Evolutionary conservation across 1,284 basidiomycete genomes (phyloP).

Genomic region (Porodaedalea pini): DNA sequence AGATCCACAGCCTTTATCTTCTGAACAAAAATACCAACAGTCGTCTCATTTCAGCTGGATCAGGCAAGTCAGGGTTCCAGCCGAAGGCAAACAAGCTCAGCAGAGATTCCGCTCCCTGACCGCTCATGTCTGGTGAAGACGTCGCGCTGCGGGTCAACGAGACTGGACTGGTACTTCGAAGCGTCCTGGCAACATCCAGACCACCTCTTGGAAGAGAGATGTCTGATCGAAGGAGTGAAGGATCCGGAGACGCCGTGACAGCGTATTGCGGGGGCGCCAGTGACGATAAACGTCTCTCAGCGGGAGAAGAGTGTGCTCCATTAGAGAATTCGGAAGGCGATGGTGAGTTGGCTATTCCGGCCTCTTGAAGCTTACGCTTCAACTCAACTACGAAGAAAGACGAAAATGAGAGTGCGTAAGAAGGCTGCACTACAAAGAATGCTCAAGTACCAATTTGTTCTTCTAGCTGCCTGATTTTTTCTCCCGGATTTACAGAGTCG

Average conservation of each 20-base stretch:
- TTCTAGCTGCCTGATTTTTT: constrained; percentile 73
- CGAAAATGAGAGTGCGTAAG: not conserved
- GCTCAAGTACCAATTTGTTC: constrained; percentile 61
- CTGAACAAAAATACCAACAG: constrained; percentile 50
- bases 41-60: constrained; percentile 64
- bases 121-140: constrained; percentile 12
- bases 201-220: constrained; percentile 19
- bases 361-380: constrained; percentile 60
- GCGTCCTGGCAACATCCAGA: constrained; percentile 10
- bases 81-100: constrained; percentile 67
- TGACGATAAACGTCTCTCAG: constrained; percentile 9
- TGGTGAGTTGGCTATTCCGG: constrained; percentile 15
- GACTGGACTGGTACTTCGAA: constrained; percentile 39
- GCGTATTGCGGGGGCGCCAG: constrained; percentile 18
- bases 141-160: constrained; percentile 43
- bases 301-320: constrained; percentile 4
- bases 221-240: constrained; percentile 15
- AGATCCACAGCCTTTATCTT: not conserved
- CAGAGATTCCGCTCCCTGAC: constrained; percentile 46
- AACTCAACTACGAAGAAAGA: constrained; percentile 48
- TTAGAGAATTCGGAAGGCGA: constrained; percentile 9
- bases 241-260: constrained; percentile 17
- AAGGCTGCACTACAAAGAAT: constrained; percentile 1
- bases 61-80: constrained; percentile 79
- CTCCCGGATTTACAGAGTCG: constrained; percentile 67